These are phyloP conservation scores for Saccharomyces kudriavzevii DNA, from an alignment of 805 yeast genomes.

Conservation along the genomic window DNA sequence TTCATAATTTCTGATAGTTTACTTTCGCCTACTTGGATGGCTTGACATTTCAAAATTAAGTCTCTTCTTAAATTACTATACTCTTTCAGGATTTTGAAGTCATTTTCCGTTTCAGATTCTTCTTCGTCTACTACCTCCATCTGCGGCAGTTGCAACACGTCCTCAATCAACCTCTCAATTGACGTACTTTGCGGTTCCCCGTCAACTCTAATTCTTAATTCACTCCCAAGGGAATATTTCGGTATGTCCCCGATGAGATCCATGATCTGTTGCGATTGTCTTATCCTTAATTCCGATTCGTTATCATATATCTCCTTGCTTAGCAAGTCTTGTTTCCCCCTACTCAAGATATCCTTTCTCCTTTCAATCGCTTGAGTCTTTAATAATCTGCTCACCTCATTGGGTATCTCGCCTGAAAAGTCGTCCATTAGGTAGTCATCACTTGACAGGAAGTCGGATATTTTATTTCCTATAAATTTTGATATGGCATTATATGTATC, in stretches of 20 bases:
- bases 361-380: constrained; percentile 3
- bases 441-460: neutral
- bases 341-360: constrained; percentile 1
- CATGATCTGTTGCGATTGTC: constrained; percentile 12
- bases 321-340: constrained; percentile 13
- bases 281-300: constrained; percentile 11
- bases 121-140: constrained; percentile 7
- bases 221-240: constrained; percentile 16
- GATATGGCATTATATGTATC: neutral
- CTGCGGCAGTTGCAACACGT: constrained; percentile 21
- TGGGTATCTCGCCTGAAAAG: constrained; percentile 8
- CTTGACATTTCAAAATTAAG: constrained; percentile 14
- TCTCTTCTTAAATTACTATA: constrained; percentile 19
- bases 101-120: constrained; percentile 6
- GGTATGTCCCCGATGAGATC: constrained; percentile 24
- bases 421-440: constrained; percentile 2
- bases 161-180: constrained; percentile 14
- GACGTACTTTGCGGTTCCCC: constrained; percentile 6
- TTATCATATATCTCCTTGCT: constrained; percentile 12
- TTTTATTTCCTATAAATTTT: neutral
- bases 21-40: constrained; percentile 10
- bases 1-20: constrained; percentile 2
- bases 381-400: constrained; percentile 4
- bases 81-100: constrained; percentile 14
- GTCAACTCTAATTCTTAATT: constrained; percentile 5